Conservation (phyloP, 306 rosid genomes). For the Cicer arietinum region DNA sequence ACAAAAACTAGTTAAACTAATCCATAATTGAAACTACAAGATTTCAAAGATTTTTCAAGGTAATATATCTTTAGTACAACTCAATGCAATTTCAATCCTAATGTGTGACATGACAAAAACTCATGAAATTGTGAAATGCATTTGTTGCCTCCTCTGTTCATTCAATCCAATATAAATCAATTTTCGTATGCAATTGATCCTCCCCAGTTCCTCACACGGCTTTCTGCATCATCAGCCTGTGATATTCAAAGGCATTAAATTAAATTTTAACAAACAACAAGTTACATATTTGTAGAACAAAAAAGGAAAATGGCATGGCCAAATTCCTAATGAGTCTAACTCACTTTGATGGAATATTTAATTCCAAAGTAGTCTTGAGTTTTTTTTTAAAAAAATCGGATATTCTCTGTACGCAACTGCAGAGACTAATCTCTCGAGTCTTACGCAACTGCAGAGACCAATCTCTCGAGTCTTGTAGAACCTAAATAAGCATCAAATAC, state of each 20-base stretch:
- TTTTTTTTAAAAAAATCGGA: no score
- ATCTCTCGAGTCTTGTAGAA: no score
- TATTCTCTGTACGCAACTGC: no score
- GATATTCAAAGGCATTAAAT: constrained; percentile 33
- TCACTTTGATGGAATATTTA: background rate
- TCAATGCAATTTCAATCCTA: background rate
- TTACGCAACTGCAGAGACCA: no score
- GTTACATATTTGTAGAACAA: background rate
- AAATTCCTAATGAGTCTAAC: background rate
- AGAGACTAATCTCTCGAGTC: no score
- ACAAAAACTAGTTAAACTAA: background rate
- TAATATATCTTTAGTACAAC: constrained; percentile 7
- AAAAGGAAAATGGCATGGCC: background rate
- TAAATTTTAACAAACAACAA: background rate
- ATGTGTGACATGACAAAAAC: background rate
- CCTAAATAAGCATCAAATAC: no score
- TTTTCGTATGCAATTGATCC: constrained; percentile 48
- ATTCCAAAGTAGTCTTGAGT: no score
- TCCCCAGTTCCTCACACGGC: constrained; percentile 79
- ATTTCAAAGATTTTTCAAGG: background rate
- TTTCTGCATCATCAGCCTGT: constrained; percentile 81
- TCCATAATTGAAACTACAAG: background rate
- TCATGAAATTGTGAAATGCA: background rate
- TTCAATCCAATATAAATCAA: constrained; percentile 20
- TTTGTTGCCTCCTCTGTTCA: background rate